phyloP scores from a whole-genome alignment of 1,139 yeast species.

The Fermentozyma sake region DNA sequence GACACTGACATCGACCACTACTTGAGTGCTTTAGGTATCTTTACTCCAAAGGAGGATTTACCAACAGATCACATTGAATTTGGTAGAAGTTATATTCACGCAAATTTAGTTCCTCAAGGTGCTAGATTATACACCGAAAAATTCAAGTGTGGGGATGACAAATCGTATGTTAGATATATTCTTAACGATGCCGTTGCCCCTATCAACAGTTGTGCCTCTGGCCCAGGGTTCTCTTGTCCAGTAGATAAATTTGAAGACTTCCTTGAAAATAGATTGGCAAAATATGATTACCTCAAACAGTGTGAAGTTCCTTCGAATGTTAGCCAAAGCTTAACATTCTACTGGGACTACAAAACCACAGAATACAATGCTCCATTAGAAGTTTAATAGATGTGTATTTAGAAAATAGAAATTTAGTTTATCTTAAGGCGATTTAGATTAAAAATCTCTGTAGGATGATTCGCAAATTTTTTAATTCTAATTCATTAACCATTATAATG shows the following conservation, averaged over 20 bases:
- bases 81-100: slow-evolving; percentile 24
- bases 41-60: slow-evolving; percentile 16
- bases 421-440: too few relatives aligned
- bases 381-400: too few relatives aligned
- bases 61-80: slow-evolving; percentile 21
- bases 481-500: too few relatives aligned
- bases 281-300: slow-evolving; percentile 13
- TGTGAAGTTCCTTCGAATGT: slow-evolving; percentile 16
- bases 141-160: slow-evolving; percentile 16
- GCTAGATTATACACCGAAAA: slow-evolving; percentile 26
- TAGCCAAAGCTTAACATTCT: slow-evolving; percentile 16
- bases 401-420: too few relatives aligned
- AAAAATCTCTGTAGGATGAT: too few relatives aligned
- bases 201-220: slow-evolving; percentile 20
- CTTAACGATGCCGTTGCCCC: slow-evolving; percentile 29
- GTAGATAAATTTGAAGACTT: slow-evolving; percentile 19
- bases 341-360: slow-evolving; percentile 26
- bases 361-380: slow-evolving; percentile 23
- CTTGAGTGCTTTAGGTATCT: slow-evolving; percentile 22
- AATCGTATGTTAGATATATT: slow-evolving; percentile 23
- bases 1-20: slow-evolving; percentile 27
- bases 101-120: slow-evolving; percentile 24
- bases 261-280: slow-evolving; percentile 16
- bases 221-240: slow-evolving; percentile 33
- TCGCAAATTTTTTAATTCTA: too few relatives aligned